phyloP scores from a whole-genome alignment of 345 rosid species.

The Alliaria petiolata region DNA sequence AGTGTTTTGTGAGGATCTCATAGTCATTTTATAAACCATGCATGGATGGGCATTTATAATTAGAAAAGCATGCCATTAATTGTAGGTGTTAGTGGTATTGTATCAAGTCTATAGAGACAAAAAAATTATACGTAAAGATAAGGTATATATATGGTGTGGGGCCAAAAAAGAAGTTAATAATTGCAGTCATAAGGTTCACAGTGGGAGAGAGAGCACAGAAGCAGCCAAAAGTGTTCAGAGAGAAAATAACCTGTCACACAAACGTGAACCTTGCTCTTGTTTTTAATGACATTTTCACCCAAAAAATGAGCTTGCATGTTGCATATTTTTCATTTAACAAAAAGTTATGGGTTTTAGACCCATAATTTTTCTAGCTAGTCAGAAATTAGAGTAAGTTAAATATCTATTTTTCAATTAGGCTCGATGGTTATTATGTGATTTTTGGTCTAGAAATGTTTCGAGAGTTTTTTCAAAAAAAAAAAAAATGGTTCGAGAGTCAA shows the following conservation, averaged over 20 bases:
- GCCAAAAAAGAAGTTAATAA: constrained; percentile 19
- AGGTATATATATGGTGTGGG: constrained; percentile 9
- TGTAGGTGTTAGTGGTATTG: neutral
- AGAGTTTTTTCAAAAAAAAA: no score
- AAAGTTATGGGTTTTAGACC: neutral
- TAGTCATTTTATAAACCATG: constrained; percentile 3
- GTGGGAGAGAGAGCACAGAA: constrained; percentile 21
- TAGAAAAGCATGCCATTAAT: neutral
- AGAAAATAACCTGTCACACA: constrained; percentile 25
- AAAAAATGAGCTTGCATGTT: neutral
- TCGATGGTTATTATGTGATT: no score
- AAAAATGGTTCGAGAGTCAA: no score
- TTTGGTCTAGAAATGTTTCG: no score
- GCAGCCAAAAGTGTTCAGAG: constrained; percentile 28
- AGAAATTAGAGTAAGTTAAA: no score
- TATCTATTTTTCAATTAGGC: no score
- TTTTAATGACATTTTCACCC: constrained; percentile 20
- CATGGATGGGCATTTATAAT: neutral
- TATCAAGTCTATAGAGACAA: neutral
- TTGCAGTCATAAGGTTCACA: constrained; percentile 36
- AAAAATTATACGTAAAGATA: constrained; percentile 4
- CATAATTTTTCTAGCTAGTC: neutral
- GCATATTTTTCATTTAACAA: neutral
- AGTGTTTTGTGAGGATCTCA: neutral
- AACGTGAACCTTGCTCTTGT: constrained; percentile 28